Conservation (phyloP, 768 basidiomycete genomes). For the Tulasnella sp. region DNA sequence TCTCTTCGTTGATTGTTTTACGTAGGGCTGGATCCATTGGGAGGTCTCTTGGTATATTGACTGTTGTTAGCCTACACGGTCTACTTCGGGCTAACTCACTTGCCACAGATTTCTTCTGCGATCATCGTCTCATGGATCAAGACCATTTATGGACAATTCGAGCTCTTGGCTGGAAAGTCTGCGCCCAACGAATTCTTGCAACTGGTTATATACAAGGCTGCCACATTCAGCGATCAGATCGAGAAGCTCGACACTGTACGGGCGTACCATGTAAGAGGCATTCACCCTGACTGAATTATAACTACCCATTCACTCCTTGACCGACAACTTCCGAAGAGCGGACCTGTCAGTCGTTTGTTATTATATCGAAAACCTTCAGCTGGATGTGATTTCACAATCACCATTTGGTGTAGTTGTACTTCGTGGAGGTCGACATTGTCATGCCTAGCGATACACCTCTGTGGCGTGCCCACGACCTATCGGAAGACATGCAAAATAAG, state of each 20-base stretch:
- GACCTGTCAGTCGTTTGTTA: too few species aligned
- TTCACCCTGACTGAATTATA: too few species aligned
- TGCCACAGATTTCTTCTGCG: slow-evolving; percentile 63
- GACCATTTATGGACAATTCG: slow-evolving; percentile 74
- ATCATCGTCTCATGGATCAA: slow-evolving; percentile 68
- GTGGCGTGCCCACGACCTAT: slow-evolving; percentile 78
- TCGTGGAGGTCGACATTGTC: slow-evolving; percentile 92
- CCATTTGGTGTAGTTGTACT: slow-evolving; percentile 39
- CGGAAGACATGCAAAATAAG: slow-evolving; percentile 77
- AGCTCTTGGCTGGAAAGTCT: slow-evolving; percentile 80
- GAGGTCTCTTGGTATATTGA: slow-evolving; percentile 51
- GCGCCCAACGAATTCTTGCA: slow-evolving; percentile 87
- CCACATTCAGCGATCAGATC: slow-evolving; percentile 81
- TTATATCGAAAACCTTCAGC: too few species aligned
- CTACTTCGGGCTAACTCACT: too few species aligned
- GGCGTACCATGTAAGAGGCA: slow-evolving; percentile 71
- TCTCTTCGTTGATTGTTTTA: neutral
- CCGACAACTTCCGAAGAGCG: too few species aligned
- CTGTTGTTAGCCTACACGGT: neutral
- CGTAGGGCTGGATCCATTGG: slow-evolving; percentile 64
- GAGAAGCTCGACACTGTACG: slow-evolving; percentile 82
- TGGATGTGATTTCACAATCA: too few species aligned
- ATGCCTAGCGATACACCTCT: slow-evolving; percentile 82
- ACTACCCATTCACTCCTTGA: too few species aligned
- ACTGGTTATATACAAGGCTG: slow-evolving; percentile 83